Evolutionary conservation across 768 basidiomycete genomes (phyloP).

Genomic region (Lyophyllum decastes): DNA sequence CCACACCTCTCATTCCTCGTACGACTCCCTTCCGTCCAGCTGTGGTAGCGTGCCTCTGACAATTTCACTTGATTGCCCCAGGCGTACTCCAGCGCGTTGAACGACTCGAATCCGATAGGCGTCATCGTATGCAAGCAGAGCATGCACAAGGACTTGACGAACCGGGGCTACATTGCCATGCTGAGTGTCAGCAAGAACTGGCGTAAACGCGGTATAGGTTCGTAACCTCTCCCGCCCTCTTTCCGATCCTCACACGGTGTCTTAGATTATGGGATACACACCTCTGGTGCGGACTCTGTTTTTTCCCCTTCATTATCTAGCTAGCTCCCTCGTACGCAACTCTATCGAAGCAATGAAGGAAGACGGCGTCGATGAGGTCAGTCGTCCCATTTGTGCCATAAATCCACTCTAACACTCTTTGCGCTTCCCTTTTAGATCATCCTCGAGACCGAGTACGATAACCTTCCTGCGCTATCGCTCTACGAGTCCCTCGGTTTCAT

Average conservation of each 20-base stretch:
- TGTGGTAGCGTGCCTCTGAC: neutral
- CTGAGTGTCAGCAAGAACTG: constrained; percentile 83
- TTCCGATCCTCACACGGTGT: constrained; percentile 42
- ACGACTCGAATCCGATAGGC: constrained; percentile 65
- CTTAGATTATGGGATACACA: constrained; percentile 49
- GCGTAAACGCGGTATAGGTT: constrained; percentile 92
- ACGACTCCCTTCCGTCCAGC: constrained; percentile 12
- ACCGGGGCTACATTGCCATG: constrained; percentile 98
- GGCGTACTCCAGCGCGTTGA: constrained; percentile 57
- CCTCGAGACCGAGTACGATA: constrained; percentile 96
- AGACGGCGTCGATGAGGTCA: constrained; percentile 84
- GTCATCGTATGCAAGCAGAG: constrained; percentile 98
- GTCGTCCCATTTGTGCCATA: constrained; percentile 22
- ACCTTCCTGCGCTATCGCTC: constrained; percentile 80
- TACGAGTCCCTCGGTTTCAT: constrained; percentile 95
- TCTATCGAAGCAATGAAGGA: constrained; percentile 85
- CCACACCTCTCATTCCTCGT: constrained; percentile 87
- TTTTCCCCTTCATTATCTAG: constrained; percentile 49
- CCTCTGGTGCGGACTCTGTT: constrained; percentile 48
- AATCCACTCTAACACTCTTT: neutral
- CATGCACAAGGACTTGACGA: constrained; percentile 69
- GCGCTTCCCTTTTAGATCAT: constrained; percentile 60
- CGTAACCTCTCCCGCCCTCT: constrained; percentile 39
- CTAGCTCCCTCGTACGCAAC: constrained; percentile 80
- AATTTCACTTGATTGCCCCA: constrained; percentile 22